phyloP scores from a whole-genome alignment of 2,329 filamentous ascomycete species.

The Herpotrichia juniperi region DNA sequence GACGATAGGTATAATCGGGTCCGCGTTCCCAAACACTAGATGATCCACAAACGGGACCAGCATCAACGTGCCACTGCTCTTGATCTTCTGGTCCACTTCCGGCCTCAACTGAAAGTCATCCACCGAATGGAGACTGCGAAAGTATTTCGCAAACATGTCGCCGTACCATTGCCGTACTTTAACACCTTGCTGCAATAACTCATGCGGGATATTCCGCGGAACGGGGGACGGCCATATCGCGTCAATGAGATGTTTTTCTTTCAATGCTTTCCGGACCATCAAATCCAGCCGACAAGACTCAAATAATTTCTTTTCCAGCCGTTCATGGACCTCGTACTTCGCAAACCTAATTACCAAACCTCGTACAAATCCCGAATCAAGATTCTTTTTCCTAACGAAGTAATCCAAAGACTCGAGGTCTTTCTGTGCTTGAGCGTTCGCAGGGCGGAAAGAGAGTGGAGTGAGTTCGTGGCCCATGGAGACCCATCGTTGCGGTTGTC shows the following conservation, averaged over 20 bases:
- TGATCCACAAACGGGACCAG: conserved; percentile 43
- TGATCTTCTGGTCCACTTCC: conserved; percentile 39
- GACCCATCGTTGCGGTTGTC: conserved; percentile 36
- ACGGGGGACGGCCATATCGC: conserved; percentile 42
- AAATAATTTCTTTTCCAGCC: conserved; percentile 44
- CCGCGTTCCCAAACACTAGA: conserved; percentile 37
- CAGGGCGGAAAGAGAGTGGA: conserved; percentile 35
- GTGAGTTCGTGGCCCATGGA: conserved; percentile 42
- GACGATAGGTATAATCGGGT: conserved; percentile 42
- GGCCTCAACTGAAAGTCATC: conserved; percentile 38
- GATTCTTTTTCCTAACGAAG: conserved; percentile 36
- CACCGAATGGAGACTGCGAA: conserved; percentile 33
- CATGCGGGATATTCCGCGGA: conserved; percentile 29
- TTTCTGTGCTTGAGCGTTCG: conserved; percentile 44
- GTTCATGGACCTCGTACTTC: conserved; percentile 42
- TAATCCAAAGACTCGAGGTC: conserved; percentile 42
- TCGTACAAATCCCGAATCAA: conserved; percentile 38
- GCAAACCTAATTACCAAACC: conserved; percentile 41
- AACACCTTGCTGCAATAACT: conserved; percentile 38
- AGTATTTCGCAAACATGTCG: conserved; percentile 47
- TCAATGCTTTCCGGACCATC: conserved; percentile 45
- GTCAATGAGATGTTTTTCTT: conserved; percentile 46
- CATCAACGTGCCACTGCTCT: conserved; percentile 39
- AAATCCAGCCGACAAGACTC: conserved; percentile 40
- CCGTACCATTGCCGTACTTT: conserved; percentile 44